phyloP scores from a whole-genome alignment of 768 basidiomycete species.

The Thelephora ganbajun region DNA sequence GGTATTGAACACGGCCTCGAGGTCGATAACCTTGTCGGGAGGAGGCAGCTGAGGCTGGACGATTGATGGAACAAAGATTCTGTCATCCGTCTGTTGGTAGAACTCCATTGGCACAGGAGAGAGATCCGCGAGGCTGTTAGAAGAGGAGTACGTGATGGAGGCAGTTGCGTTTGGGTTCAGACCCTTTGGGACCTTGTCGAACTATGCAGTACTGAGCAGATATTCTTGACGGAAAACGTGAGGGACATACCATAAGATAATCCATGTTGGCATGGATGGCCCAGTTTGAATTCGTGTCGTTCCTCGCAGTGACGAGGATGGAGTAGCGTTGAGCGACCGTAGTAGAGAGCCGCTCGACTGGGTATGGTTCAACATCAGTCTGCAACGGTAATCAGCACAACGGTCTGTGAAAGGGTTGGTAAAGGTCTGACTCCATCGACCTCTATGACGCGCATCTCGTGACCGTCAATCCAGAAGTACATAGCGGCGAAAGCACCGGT shows the following conservation, averaged over 20 bases:
- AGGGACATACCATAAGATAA: conserved; percentile 31
- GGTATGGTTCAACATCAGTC: conserved; percentile 66
- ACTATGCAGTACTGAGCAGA: conserved; percentile 22
- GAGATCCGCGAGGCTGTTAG: conserved; percentile 35
- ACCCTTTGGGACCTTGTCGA: conserved; percentile 61
- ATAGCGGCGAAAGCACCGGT: conserved; percentile 61
- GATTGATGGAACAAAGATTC: conserved; percentile 48
- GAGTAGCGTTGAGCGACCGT: conserved; percentile 91
- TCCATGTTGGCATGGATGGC: conserved; percentile 88
- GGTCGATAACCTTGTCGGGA: conserved; percentile 44
- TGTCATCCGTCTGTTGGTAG: conserved; percentile 57
- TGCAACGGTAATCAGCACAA: conserved; percentile 13
- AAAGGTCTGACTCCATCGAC: conserved; percentile 54
- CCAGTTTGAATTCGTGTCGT: conserved; percentile 72
- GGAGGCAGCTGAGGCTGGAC: conserved; percentile 30
- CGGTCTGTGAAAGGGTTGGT: background rate
- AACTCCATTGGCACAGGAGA: conserved; percentile 29
- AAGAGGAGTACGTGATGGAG: conserved; percentile 59
- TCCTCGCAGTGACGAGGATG: conserved; percentile 80
- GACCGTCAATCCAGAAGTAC: conserved; percentile 84
- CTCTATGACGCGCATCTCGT: conserved; percentile 75
- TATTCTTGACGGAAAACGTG: background rate
- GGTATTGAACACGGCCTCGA: conserved; percentile 71
- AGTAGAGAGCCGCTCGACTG: conserved; percentile 58
- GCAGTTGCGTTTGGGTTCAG: conserved; percentile 81